A percentile compares a stretch with the other conserved stretches of the same genome.
Evolutionary conservation across 2,329 filamentous ascomycete genomes (phyloP).

Genomic region (Periconia sp.): DNA sequence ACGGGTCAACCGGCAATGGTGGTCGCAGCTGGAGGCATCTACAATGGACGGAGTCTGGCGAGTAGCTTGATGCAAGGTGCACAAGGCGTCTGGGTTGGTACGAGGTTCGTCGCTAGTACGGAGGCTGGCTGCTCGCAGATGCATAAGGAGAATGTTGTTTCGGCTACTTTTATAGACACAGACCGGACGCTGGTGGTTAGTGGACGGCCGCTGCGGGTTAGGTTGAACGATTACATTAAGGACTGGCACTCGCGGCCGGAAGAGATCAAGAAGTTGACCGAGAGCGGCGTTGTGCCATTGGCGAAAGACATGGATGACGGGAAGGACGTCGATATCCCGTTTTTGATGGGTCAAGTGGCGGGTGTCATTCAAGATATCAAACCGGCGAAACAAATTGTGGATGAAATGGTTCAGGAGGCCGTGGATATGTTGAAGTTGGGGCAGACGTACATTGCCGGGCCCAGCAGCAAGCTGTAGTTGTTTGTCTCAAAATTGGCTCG

Average conservation of each 20-base stretch:
- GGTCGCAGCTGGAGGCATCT: slow-evolving; percentile 87
- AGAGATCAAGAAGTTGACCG: slow-evolving; percentile 77
- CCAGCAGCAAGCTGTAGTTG: slow-evolving; percentile 41
- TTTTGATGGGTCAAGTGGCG: slow-evolving; percentile 93
- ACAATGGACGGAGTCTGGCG: slow-evolving; percentile 80
- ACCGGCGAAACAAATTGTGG: slow-evolving; percentile 83
- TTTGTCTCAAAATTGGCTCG: not conserved
- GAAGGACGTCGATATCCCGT: slow-evolving; percentile 82
- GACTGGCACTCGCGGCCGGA: slow-evolving; percentile 79
- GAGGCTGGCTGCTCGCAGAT: slow-evolving; percentile 82
- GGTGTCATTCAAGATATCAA: slow-evolving; percentile 78
- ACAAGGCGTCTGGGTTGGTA: slow-evolving; percentile 90
- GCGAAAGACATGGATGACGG: slow-evolving; percentile 83
- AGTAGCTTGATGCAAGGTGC: slow-evolving; percentile 87
- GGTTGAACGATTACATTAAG: slow-evolving; percentile 82
- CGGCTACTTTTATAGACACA: slow-evolving; percentile 80
- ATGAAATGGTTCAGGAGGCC: slow-evolving; percentile 75
- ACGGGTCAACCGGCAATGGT: slow-evolving; percentile 76
- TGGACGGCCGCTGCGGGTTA: slow-evolving; percentile 80
- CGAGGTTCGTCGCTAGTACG: slow-evolving; percentile 81
- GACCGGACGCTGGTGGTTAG: slow-evolving; percentile 81
- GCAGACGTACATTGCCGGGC: slow-evolving; percentile 40
- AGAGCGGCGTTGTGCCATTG: slow-evolving; percentile 78
- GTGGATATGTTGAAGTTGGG: slow-evolving; percentile 47
- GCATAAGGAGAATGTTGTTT: slow-evolving; percentile 85